Conservation (phyloP, 2,329 filamentous ascomycete genomes). For the Botrytis deweyae region DNA sequence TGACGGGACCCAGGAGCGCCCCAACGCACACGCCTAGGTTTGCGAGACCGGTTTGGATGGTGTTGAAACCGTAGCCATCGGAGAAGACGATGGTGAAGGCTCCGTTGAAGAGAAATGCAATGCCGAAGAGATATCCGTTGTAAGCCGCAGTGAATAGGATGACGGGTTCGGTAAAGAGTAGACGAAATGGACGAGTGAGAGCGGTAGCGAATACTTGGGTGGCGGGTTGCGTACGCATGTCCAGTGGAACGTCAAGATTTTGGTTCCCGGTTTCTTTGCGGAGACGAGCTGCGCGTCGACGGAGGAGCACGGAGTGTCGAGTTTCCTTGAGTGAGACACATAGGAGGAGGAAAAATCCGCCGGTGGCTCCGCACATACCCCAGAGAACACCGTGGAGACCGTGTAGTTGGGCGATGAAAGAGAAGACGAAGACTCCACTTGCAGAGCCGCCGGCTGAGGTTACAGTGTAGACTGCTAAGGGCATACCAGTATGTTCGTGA, state of each 20-base stretch:
- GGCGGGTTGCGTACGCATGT: conserved; percentile 45
- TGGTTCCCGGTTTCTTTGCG: conserved; percentile 51
- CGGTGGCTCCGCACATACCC: conserved; percentile 23
- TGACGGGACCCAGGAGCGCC: conserved; percentile 60
- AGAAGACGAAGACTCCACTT: conserved; percentile 37
- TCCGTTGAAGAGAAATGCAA: conserved; percentile 44
- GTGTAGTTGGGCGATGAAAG: conserved; percentile 22
- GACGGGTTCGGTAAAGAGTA: conserved; percentile 43
- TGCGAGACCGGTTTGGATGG: conserved; percentile 40
- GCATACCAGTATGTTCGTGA: conserved; percentile 19
- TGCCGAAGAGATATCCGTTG: conserved; percentile 42
- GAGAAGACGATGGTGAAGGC: conserved; percentile 44
- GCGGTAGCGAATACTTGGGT: conserved; percentile 41
- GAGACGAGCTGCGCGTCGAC: conserved; percentile 45
- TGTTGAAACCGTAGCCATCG: conserved; percentile 41
- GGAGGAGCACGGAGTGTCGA: conserved; percentile 48
- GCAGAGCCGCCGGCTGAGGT: conserved; percentile 37
- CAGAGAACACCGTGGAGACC: conserved; percentile 23
- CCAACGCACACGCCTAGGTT: conserved; percentile 44
- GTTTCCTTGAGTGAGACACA: conserved; percentile 43
- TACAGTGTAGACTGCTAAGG: conserved; percentile 13
- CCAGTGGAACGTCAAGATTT: conserved; percentile 42
- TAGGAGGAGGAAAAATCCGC: conserved; percentile 23
- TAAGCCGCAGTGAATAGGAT: conserved; percentile 41
- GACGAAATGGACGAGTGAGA: conserved; percentile 42